Evolutionary conservation across 176 grass and related monocot genomes (phyloP), one percentile per base, ranked within the genome.

Genomic region (Musa beccarii): DNA sequence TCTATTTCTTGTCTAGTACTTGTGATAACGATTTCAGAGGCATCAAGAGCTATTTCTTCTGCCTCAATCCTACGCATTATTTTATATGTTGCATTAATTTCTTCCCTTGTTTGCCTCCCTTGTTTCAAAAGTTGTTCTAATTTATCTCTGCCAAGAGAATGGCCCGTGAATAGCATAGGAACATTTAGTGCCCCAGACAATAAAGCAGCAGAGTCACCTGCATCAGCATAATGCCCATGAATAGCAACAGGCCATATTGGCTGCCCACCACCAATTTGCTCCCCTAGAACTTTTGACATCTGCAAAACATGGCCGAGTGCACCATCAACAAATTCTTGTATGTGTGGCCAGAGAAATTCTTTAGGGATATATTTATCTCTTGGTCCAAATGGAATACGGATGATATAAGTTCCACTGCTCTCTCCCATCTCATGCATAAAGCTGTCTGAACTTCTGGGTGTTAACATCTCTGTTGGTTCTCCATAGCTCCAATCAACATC

Each of bases 321-420:
- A 70, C 89, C 89, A 61, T 92, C 89, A 86, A 92, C 89, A 81
- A 92, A 92, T 79, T 92, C 89, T 92, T 88, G 89, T 76, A 88
- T 88, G 73, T 88, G 85, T 68, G 89, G 89, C 89, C 86, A 92
- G 2, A 92, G 78, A 53, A 79, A 79, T 82, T 92, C 89, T 79
- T 92, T 92, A 69, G 89, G 75, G 22, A 92, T 82, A 79, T 92
- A 92, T 74, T 84, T 92, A 80, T 92, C 78, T 86, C 78, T 92
- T 79, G 89, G 86, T 69, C 89, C 89, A 86, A 92, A 92, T 53
- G 86, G 89, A 77, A 92, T 84, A 50, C 89, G 83, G 52, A 88
- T 86, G 78, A 92, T 92, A 78, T 92, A 88, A 74, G 86, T 83
- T 73, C 89, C 89, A 81, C 86, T 81, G 61, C 77, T 92, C 81